Evolutionary conservation across 2,329 filamentous ascomycete genomes (phyloP), one percentile per base, ranked within the genome.

Genomic region (Diaporthe sp.): DNA sequence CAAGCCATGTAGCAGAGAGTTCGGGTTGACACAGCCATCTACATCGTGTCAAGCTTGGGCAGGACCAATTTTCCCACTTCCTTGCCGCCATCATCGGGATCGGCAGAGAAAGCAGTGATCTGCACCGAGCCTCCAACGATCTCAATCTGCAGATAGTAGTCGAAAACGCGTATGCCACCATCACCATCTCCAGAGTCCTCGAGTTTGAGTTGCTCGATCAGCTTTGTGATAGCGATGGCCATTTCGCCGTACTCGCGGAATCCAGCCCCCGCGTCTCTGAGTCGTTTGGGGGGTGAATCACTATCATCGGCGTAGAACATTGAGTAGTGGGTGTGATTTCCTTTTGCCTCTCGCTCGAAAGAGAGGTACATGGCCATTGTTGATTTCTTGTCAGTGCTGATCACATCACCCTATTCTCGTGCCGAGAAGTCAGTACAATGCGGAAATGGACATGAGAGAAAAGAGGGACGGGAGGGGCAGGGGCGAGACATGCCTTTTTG

Each of bases 261-360:
- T 1, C 22, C 31, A 4, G 15, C 1, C 7, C 31, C 17, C 2
- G 1, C 2, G 1, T 0, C 20, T 2, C 28, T 9, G 2, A 12
- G 22, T 4, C 9, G 65, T 0, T 22, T 17, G 0, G 65, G 65
- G 1, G n/a, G 4, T 1, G 31, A 20, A 20, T 42, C 34, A 3
- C 31, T n/a, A 15, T 55, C 47, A 5, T 42, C 28, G 3, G 34
- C 15, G 28, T 39, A 70, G 4, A 70, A 15, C 0, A 1, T 20
- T 4, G 65, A 22, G 4, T 10, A 1, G 12, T 70, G 15, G 1
- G 5, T 22, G 4, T 22, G n/a, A 0, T 1, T 42, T 4, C 65
- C 65, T 25, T n/a, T 55, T 3, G 1, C 34, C 2, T 3, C 1
- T 1, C 1, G 0, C 7, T 55, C 65, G 17, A 25, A 31, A 9